Evolutionary conservation across 306 rosid species (phyloP), one percentile per base, ranked within the genome.

Genomic region (Ammopiptanthus mongolicus): DNA sequence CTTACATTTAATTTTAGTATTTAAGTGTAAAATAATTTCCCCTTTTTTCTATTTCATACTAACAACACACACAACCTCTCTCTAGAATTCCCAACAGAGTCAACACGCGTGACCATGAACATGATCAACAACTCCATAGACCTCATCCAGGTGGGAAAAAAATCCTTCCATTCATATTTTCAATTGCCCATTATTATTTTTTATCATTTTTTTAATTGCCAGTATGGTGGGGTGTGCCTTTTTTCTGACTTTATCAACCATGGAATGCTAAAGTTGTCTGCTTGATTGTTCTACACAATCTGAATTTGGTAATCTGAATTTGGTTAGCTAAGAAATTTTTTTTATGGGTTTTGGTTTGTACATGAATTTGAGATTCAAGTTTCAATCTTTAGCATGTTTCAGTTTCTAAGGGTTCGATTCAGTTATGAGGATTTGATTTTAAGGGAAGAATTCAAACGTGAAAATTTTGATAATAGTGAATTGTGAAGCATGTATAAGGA

Each of bases 181-280:
- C 31, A 72, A 37, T 39, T 71, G 23, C 76, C 29, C 57, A 11
- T 64, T 42, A 21, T 56, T 65, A 64, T 10, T 10, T 44, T 12
- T 18, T 25, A 69, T 36, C 12, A 41, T 13, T 44, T 33, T 79
- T 48, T 6, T 17, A 52, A 37, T 71, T 53, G 8, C 28, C 10
- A 5, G 15, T 39, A 3, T 58, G 67, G 39, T 82, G 34, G 46
- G 53, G 11, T 46, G 37, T 79, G 51, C 13, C 25, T n/a, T 25
- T 63, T 0, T 34, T 56, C 31, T 66, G 57, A 46, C 66, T 15
- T 74, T 66, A 59, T 50, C 73, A 64, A 62, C 51, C 28, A 2
- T 39, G 39, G 11, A 19, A 70, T 78, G 63, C 70, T 73, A 73
- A 80, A 74, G 80, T 39, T 75, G 25, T 6, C 33, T 14, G 6